Evolutionary conservation across 495 filamentous ascomycete genomes (phyloP), one percentile per base, ranked within the genome.

Genomic region (Bombardia bombarda): DNA sequence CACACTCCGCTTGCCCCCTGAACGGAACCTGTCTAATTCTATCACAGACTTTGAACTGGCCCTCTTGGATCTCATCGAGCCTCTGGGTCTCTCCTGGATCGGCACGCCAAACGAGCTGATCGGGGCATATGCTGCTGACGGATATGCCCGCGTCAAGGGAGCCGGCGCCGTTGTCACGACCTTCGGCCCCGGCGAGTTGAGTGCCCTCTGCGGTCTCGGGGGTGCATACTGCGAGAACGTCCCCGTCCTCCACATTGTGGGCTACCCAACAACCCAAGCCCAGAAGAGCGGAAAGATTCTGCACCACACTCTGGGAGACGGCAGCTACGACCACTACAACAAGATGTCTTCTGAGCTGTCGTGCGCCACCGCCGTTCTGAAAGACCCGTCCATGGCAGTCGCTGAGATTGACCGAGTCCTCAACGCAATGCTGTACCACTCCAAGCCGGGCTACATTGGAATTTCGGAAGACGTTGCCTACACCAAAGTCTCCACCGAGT

Each of bases 171-270:
- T 84, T 18, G 64, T 84, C 33, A 84, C 82, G 1, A 84, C 81
- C 5, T 84, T 83, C 46, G 83, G 80, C 19, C 81, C 84, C 1
- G 83, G 83, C 21, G 83, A 87, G 54, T 66, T 87, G 32, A 79
- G 73, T 10, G 78, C 80, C 3, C 61, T 85, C 51, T 85, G 84
- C 55, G 83, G 80, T 7, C 69, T 85, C 24, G 80, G 80, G 12
- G 83, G 83, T 14, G 67, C 75, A 14, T 81, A 75, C 57, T 74
- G 69, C 5, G 78, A 82, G 52, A 76, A 67, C 37, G 78, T 79
- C 1, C 78, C 79, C 0, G 67, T 84, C 31, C 63, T 79, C 19
- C 80, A 84, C 46, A 79, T 83, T 42, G 80, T 83, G 33, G 80
- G 80, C 42, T 77, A 78, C 45, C 75, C 79, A 10, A 61, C 62